Evolutionary conservation across 305 asterid genomes (phyloP), one percentile per base, ranked within the genome.

Genomic region (Petunia hybrid): DNA sequence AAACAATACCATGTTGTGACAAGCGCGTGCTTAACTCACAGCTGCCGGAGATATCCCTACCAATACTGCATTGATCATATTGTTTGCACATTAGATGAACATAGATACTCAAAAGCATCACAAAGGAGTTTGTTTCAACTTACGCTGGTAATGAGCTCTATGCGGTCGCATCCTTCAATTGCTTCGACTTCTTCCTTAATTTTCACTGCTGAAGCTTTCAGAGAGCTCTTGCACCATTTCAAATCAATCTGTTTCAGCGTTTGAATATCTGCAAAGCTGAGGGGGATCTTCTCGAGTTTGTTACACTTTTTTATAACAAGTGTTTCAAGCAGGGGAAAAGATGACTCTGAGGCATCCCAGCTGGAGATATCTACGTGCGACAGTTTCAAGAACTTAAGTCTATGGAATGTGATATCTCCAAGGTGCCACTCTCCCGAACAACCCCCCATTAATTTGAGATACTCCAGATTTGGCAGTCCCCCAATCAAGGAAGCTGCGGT

Each of bases 361-460:
- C 35, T 12, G 43, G 41, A 42, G 6, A 35, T 62, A 5, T 0
- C 0, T 46, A 5, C 5, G 0, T 0, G 0, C 4, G 0, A 9
- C 51, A 77, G 39, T 61, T 77, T 61, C 22, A 61, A 60, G 0
- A n/a, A 67, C 55, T 67, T 67, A 0, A 67, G 55, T 1, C 42
- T 41, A n/a, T n/a, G 55, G 2, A 67, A n/a, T 0, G 0, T 41
- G 14, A 41, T 41, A n/a, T 67, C 55, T 67, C 7, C 38, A 1
- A n/a, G 38, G 10, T 31, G 13, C 48, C 48, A 65, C 48, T 39
- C 71, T 64, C 10, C 1, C 3, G 10, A 13, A 39, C 0, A 22
- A 22, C 22, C 6, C 16, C 14, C 0, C 2, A 2, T 1, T 67
- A 67, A 41, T 43, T 41, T 0, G 55, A 67, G 75, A 41, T 67